Percentiles rank a stretch among this genome's conserved stretches.
Conservation (phyloP, 2,329 filamentous ascomycete species). For the Aspergillus oerlinghausenensis region DNA sequence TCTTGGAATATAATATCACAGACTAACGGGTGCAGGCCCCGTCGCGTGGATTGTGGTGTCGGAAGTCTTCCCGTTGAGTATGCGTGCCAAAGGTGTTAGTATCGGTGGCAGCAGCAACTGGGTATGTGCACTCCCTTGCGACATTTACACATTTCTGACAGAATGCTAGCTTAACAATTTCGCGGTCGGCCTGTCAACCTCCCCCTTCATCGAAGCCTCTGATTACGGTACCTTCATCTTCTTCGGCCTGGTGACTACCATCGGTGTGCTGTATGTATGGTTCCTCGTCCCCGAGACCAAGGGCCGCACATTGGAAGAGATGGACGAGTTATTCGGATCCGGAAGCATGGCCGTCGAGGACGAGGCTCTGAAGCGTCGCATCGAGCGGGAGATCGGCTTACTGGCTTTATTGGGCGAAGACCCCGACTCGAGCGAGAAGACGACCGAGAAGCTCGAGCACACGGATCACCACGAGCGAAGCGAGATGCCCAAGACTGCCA, state of each 20-base stretch:
- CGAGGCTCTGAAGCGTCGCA: constrained; percentile 20
- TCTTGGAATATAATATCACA: no score
- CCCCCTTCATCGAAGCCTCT: constrained; percentile 60
- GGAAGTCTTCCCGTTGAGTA: constrained; percentile 68
- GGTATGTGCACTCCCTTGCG: constrained; percentile 14
- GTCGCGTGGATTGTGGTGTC: constrained; percentile 70
- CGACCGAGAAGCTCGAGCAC: constrained; percentile 7
- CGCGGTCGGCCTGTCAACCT: constrained; percentile 65
- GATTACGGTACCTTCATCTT: constrained; percentile 68
- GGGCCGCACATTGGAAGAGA: constrained; percentile 36
- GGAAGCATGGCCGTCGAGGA: constrained; percentile 27
- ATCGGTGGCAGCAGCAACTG: constrained; percentile 33
- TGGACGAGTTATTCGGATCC: constrained; percentile 36
- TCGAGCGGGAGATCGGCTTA: constrained; percentile 28
- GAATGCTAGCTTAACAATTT: constrained; percentile 50
- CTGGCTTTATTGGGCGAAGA: constrained; percentile 25
- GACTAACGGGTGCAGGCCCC: constrained; percentile 34
- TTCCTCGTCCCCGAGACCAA: constrained; percentile 34
- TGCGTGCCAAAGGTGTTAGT: constrained; percentile 54
- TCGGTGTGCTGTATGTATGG: constrained; percentile 24
- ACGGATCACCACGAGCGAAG: background rate
- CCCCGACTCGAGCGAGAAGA: background rate
- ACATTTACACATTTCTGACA: background rate
- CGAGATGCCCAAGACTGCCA: background rate
- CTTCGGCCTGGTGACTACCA: constrained; percentile 50